Evolutionary conservation across 805 yeast species (phyloP), one percentile per base, ranked within the genome.

Genomic region (Teunomyces tritomae): DNA sequence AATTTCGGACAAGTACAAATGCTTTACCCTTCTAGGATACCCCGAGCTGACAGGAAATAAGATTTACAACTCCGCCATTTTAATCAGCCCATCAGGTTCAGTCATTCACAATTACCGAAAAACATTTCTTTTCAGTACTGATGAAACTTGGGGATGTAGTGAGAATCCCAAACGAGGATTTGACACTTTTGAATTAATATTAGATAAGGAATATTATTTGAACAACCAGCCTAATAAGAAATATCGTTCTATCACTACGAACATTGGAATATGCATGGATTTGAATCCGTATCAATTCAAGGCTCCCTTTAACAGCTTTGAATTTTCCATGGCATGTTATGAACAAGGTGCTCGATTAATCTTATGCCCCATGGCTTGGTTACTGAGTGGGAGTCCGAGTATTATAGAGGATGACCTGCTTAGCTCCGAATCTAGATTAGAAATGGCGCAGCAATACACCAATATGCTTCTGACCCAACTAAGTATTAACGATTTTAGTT

Each of bases 241-340:
- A 10, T 41, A 35, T 27, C 45, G 45, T 2, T 20, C 44, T 26
- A 24, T 65, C 8, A 52, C 53, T 1, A 69, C 85, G 1, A 76
- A 83, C 29, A 73, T 91, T 46, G 98, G 97, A 0, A 89, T 91
- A 5, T 91, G 98, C 62, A 91, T 91, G 97, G 98, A 91, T 67
- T 64, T 91, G 51, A 90, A 88, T 62, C 96, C 97, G 0, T 86
- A 87, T 63, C 76, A 87, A 61, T 91, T 91, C 63, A 72, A 79
- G 52, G 89, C 96, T 1, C 90, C 95, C 1, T 90, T 89, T 65
- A 71, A 76, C 32, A 74, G 71, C 24, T 89, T 78, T 60, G 97
- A 91, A 63, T 88, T 87, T 64, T 76, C 91, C 0, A 62, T 65
- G 27, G 72, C 73, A 45, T 82, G 87, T 49, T 59, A 69, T 16